These are phyloP conservation scores for Lachancea sp. DNA, from an alignment of 805 yeast species.

Conservation along the genomic window DNA sequence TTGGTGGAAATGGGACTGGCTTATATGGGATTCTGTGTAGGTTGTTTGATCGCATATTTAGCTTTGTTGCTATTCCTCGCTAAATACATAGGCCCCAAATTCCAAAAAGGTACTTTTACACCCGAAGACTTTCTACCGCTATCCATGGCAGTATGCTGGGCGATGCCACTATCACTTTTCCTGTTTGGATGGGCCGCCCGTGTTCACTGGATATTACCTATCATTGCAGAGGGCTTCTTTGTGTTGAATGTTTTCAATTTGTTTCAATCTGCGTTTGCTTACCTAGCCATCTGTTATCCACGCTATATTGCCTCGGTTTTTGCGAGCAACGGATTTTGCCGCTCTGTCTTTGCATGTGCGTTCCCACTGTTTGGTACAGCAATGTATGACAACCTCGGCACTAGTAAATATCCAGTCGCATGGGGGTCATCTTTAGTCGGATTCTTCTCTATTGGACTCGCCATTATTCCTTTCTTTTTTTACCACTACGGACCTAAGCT, in stretches of 20 bases:
- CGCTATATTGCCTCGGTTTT: conserved; percentile 51
- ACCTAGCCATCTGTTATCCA: conserved; percentile 44
- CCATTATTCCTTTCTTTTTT: conserved; percentile 43
- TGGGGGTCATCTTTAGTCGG: conserved; percentile 52
- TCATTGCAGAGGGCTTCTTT: conserved; percentile 39
- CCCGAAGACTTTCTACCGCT: conserved; percentile 41
- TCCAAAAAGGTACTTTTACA: conserved; percentile 25
- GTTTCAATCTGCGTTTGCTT: conserved; percentile 49
- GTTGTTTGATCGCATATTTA: conserved; percentile 37
- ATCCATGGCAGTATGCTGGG: conserved; percentile 37
- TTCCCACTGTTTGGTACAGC: conserved; percentile 61
- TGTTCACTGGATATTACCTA: conserved; percentile 46
- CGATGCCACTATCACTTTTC: conserved; percentile 41
- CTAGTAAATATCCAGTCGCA: conserved; percentile 48
- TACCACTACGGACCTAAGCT: conserved; percentile 40
- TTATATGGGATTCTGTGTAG: conserved; percentile 43
- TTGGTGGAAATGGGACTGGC: conserved; percentile 44
- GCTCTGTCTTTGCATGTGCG: conserved; percentile 48
- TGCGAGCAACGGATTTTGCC: conserved; percentile 49
- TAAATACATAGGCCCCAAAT: conserved; percentile 24
- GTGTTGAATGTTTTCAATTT: conserved; percentile 38
- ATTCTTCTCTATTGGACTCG: conserved; percentile 39
- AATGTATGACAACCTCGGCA: conserved; percentile 48
- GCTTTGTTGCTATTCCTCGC: conserved; percentile 25
- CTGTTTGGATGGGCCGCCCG: conserved; percentile 48